A percentile compares a stretch with the other conserved stretches of the same genome.
Conservation (phyloP, 2,329 filamentous ascomycete genomes). For the Aspergillus flavus region DNA sequence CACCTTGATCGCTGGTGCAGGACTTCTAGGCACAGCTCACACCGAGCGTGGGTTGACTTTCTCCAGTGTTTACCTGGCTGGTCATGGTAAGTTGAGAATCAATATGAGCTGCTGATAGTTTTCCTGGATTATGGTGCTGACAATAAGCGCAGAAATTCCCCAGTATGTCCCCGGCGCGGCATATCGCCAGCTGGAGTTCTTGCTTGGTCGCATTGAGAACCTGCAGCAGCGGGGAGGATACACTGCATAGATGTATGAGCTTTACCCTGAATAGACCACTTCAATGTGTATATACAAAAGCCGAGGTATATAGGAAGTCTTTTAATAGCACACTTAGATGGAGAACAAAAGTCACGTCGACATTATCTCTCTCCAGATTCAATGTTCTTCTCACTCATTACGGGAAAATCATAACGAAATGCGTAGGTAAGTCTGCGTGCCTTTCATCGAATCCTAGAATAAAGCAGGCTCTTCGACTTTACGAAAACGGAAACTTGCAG, state of each 20-base stretch:
- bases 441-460: neutral
- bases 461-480: neutral
- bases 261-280: neutral
- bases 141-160: conserved; percentile 52
- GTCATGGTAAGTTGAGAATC: conserved; percentile 52
- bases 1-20: conserved; percentile 55
- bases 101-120: neutral
- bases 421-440: neutral
- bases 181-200: conserved; percentile 74
- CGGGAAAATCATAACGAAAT: neutral
- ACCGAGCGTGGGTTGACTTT: conserved; percentile 77
- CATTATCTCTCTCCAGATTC: neutral
- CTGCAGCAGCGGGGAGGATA: conserved; percentile 11
- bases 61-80: conserved; percentile 63
- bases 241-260: conserved; percentile 8
- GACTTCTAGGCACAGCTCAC: conserved; percentile 69
- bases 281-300: neutral
- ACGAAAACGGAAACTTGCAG: neutral
- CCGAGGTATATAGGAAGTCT: neutral
- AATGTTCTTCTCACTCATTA: neutral
- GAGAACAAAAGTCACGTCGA: neutral
- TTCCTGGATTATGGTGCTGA: conserved; percentile 60
- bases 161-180: conserved; percentile 70
- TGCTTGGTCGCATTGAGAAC: conserved; percentile 66
- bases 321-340: neutral